phyloP scores from a whole-genome alignment of 192 early-diverging fungal genomes.

The Coemansia sp. region DNA sequence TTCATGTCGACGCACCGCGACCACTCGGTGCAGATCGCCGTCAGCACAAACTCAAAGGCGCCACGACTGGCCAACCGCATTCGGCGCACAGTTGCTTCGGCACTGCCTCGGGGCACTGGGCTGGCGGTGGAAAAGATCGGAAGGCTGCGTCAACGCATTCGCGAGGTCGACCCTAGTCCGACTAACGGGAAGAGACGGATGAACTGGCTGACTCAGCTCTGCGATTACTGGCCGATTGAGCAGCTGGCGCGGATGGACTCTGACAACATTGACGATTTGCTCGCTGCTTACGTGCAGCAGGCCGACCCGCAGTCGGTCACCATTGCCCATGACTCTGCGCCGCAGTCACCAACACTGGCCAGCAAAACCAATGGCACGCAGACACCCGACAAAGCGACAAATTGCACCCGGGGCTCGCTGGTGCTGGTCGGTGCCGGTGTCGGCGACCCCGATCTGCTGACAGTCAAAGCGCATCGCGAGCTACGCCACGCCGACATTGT shows the following conservation, averaged over 20 bases:
- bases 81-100: constrained; percentile 60
- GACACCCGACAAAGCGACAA: too few relatives aligned
- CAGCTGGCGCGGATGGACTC: constrained; percentile 68
- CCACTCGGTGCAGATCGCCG: constrained; percentile 83
- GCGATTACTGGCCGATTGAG: constrained; percentile 80
- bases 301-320: constrained; percentile 26
- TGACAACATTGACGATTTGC: constrained; percentile 55
- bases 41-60: constrained; percentile 85
- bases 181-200: constrained; percentile 70
- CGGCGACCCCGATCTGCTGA: constrained; percentile 79
- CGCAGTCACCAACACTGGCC: constrained; percentile 11
- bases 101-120: constrained; percentile 61
- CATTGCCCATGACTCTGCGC: constrained; percentile 9
- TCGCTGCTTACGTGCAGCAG: constrained; percentile 61
- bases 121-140: constrained; percentile 74
- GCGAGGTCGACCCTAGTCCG: constrained; percentile 60
- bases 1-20: constrained; percentile 85
- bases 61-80: constrained; percentile 85
- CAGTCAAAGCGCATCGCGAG: constrained; percentile 61
- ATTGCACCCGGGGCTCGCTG: constrained; percentile 48
- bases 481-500: constrained; percentile 78
- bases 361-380: too few relatives aligned
- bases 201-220: constrained; percentile 79
- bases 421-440: constrained; percentile 82
- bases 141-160: constrained; percentile 58